Base-by-base conservation (phyloP, 257 asterid genomes). In the Cordia subcordata region DNA sequence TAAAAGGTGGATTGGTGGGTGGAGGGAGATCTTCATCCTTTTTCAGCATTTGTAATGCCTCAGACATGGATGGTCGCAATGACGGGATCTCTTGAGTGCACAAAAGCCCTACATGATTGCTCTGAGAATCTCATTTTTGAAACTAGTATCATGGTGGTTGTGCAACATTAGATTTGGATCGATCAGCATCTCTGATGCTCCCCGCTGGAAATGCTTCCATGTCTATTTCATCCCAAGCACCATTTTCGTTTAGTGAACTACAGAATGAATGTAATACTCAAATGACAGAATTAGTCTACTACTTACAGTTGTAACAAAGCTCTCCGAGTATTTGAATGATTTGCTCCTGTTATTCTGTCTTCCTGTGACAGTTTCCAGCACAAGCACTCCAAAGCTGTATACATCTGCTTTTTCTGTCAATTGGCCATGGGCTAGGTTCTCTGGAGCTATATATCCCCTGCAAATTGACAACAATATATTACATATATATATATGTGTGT, bases 401-500 rank as follows among this genome's bases (percentile, higher is more conserved):
- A 86, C 84, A 67, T 86, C 93, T 21, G 75, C 93, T 71, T 86
- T 86, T 65, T 83, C 90, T 0, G 92, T 81, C 64, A 86, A 63
- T 69, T 69, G 76, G 2, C 95, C 92, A 19, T 74, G 85, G 56
- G 81, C 84, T 2, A 86, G 19, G 47, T 86, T 83, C 58, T 86
- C 95, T 5, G 95, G 95, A 14, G 95, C 95, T 85, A 83, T 83
- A 62, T 86, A 86, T 42, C 95, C 92, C 5, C 95, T 86, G 75
- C 47, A 56, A 37, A 44, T 47, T 54, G 32, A 32, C 37, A 49
- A 5, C n/a, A n/a, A n/a, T n/a, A n/a, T n/a, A n/a, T n/a, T n/a
- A n/a, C n/a, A n/a, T n/a, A n/a, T n/a, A n/a, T n/a, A n/a, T n/a
- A n/a, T n/a, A n/a, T n/a, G n/a, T n/a, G 4, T 11, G 18, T 37